Evolutionary conservation across 257 asterid species (phyloP).

Genomic region (Ehretia macrophylla): DNA sequence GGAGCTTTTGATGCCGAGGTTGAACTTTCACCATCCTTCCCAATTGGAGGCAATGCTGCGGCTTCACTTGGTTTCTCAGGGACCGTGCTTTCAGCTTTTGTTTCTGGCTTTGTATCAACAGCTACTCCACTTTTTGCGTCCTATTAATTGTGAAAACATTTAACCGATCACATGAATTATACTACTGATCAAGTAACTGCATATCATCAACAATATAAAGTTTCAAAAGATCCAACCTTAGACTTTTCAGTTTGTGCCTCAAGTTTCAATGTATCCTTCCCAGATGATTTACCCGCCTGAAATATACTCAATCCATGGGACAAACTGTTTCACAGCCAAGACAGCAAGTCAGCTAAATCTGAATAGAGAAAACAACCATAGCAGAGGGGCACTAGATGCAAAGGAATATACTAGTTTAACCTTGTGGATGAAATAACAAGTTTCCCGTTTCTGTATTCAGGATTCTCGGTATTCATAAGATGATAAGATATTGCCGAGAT

Average conservation of each 20-base stretch:
- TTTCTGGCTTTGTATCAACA: conserved; percentile 29
- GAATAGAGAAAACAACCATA: not conserved
- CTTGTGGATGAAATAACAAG: conserved; percentile 77
- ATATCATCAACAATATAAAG: not conserved
- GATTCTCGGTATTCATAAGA: conserved; percentile 62
- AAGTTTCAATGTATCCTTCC: conserved; percentile 45
- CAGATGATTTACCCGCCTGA: conserved; percentile 56
- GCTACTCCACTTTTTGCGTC: conserved; percentile 29
- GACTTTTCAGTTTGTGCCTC: conserved; percentile 47
- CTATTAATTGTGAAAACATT: conserved; percentile 14
- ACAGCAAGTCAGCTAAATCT: conserved; percentile 22
- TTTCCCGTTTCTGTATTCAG: conserved; percentile 77
- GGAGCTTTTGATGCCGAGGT: conserved; percentile 29
- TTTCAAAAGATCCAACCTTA: conserved; percentile 40
- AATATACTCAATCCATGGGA: conserved; percentile 68
- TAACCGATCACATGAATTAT: conserved; percentile 6
- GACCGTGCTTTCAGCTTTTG: conserved; percentile 28
- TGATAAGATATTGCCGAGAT: conserved; percentile 86
- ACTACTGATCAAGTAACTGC: not conserved
- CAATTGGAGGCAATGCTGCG: conserved; percentile 30
- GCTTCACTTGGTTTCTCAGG: conserved; percentile 42
- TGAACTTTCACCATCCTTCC: conserved; percentile 21
- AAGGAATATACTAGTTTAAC: conserved; percentile 21
- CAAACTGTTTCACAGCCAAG: conserved; percentile 39
- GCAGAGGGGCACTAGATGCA: not conserved